Conservation (phyloP, 108 stramenopile genomes). For the Nitzschia sp. region DNA sequence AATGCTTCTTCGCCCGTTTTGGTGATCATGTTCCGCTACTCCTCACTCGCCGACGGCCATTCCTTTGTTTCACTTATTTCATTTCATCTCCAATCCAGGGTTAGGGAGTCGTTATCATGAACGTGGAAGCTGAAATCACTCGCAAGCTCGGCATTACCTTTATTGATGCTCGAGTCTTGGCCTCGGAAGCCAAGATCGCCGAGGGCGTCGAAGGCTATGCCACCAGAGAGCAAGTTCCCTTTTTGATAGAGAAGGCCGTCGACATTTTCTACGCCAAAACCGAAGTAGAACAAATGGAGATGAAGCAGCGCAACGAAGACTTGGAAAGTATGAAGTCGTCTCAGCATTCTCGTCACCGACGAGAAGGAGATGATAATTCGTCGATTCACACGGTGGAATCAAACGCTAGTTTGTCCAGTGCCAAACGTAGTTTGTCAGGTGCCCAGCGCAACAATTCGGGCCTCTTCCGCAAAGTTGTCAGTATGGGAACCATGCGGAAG, state of each 20-base stretch:
- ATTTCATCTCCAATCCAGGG: too few relatives aligned
- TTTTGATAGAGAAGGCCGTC: not conserved
- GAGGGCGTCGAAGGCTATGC: not conserved
- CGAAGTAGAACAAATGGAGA: not conserved
- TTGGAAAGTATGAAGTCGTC: not conserved
- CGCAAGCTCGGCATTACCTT: not conserved
- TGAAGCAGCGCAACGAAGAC: not conserved
- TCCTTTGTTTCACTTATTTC: too few relatives aligned
- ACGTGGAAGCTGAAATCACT: conserved; percentile 1
- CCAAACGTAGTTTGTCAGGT: not conserved
- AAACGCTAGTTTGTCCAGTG: not conserved
- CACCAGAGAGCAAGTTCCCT: not conserved
- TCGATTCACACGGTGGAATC: not conserved
- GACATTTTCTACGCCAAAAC: not conserved
- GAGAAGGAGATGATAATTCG: not conserved
- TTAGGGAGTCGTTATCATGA: too few relatives aligned
- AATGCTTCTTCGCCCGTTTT: too few relatives aligned
- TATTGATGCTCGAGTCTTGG: conserved; percentile 8
- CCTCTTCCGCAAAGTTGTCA: not conserved
- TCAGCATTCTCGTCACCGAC: not conserved
- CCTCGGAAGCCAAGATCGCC: conserved; percentile 8
- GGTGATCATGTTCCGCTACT: too few relatives aligned
- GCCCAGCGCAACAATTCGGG: too few relatives aligned
- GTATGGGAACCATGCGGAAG: not conserved
- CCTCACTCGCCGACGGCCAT: too few relatives aligned